These are phyloP conservation scores for Phytophthora nicotianae DNA, from an alignment of 352 stramenopile species.

Conservation along the genomic window DNA sequence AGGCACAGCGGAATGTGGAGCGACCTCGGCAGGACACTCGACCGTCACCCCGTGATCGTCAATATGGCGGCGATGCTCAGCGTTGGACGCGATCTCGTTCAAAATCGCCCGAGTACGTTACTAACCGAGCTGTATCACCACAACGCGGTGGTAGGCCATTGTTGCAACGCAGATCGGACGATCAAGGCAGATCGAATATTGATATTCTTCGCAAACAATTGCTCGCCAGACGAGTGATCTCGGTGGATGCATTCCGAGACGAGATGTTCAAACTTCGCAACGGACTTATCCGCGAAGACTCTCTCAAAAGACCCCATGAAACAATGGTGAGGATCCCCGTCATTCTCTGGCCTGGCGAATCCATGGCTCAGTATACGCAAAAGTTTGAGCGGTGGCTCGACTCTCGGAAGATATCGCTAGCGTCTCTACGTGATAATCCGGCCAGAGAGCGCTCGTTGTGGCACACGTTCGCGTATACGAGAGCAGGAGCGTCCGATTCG, in stretches of 20 bases:
- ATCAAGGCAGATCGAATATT: not conserved
- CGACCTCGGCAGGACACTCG: slow-evolving; percentile 1
- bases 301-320: slow-evolving; percentile 30
- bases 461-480: slow-evolving; percentile 34
- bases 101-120: slow-evolving; percentile 9
- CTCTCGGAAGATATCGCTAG: slow-evolving; percentile 17
- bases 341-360: slow-evolving; percentile 27
- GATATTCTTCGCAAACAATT: slow-evolving; percentile 17
- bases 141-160: slow-evolving; percentile 7
- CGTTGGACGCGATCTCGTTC: slow-evolving; percentile 12
- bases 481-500: slow-evolving; percentile 17
- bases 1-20: not conserved
- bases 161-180: slow-evolving; percentile 9
- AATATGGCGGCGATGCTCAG: not conserved
- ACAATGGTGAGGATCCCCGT: slow-evolving; percentile 31
- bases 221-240: slow-evolving; percentile 33
- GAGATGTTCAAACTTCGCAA: slow-evolving; percentile 35
- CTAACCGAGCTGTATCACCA: slow-evolving; percentile 9
- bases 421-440: slow-evolving; percentile 27
- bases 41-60: slow-evolving; percentile 1
- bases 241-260: slow-evolving; percentile 33
- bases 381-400: slow-evolving; percentile 35
- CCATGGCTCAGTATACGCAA: slow-evolving; percentile 29
- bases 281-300: slow-evolving; percentile 29
- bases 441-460: slow-evolving; percentile 34